A percentile compares a stretch with the other conserved stretches of the same genome.
These are phyloP conservation scores for Collybia nuda DNA, from an alignment of 768 basidiomycete species.

Conservation along the genomic window DNA sequence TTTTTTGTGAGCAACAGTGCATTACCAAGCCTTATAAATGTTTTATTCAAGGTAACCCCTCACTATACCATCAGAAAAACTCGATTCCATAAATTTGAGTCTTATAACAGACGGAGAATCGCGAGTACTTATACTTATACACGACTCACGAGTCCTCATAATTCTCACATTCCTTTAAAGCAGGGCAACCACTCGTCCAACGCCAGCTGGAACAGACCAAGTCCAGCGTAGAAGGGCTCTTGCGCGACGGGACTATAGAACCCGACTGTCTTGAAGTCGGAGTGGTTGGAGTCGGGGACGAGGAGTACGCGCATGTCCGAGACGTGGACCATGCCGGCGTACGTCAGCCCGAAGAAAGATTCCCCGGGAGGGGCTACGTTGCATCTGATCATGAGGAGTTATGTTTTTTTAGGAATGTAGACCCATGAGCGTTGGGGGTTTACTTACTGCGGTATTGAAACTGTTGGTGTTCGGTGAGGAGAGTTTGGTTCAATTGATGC, in stretches of 20 bases:
- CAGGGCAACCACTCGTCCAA: slow-evolving; percentile 51
- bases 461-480: slow-evolving; percentile 38
- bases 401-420: not conserved
- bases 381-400: slow-evolving; percentile 29
- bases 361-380: slow-evolving; percentile 29
- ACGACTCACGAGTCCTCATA: too few relatives aligned
- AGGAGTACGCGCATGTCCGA: slow-evolving; percentile 48
- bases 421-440: not conserved
- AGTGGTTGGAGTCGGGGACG: slow-evolving; percentile 46
- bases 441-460: slow-evolving; percentile 36
- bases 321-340: slow-evolving; percentile 49
- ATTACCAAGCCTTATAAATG: too few relatives aligned
- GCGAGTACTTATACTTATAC: too few relatives aligned
- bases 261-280: slow-evolving; percentile 46
- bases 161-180: slow-evolving; percentile 20
- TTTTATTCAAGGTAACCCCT: too few relatives aligned
- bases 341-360: slow-evolving; percentile 46
- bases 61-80: too few relatives aligned
- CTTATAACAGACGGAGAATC: too few relatives aligned
- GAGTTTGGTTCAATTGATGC: slow-evolving; percentile 48
- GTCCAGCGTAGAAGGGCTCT: slow-evolving; percentile 45
- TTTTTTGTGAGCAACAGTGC: too few relatives aligned
- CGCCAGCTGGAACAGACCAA: slow-evolving; percentile 44
- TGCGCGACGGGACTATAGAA: slow-evolving; percentile 49
- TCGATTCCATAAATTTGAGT: too few relatives aligned